These are phyloP conservation scores for Leucosporidium creatinivorum DNA, from an alignment of 768 basidiomycete genomes.

Conservation along the genomic window DNA sequence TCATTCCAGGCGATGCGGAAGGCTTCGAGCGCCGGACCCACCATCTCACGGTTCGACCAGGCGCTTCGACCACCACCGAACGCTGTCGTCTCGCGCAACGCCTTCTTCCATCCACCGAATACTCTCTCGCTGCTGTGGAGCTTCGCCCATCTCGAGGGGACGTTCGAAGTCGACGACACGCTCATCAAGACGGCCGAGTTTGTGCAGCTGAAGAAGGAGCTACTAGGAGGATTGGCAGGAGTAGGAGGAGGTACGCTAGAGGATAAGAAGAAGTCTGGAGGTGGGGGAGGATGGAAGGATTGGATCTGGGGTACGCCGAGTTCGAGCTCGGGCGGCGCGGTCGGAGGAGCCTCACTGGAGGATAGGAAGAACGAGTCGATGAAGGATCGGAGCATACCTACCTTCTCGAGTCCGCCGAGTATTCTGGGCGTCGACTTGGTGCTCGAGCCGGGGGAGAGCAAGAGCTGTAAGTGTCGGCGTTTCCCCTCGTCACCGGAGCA, in stretches of 20 bases:
- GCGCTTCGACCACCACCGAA: no score
- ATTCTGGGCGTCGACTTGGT: slow-evolving; percentile 83
- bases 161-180: slow-evolving; percentile 50
- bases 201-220: slow-evolving; percentile 32
- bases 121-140: slow-evolving; percentile 72
- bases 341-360: slow-evolving; percentile 42
- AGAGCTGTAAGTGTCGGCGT: slow-evolving; percentile 58
- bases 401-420: slow-evolving; percentile 72
- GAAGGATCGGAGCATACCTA: slow-evolving; percentile 55
- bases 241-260: slow-evolving; percentile 36
- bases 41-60: neutral
- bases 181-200: slow-evolving; percentile 39
- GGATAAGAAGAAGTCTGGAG: slow-evolving; percentile 5
- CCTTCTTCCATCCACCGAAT: slow-evolving; percentile 39
- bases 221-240: slow-evolving; percentile 28
- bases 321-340: slow-evolving; percentile 37
- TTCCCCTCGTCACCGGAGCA: neutral
- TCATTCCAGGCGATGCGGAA: slow-evolving; percentile 1
- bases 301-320: slow-evolving; percentile 38
- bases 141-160: slow-evolving; percentile 71
- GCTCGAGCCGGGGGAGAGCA: slow-evolving; percentile 73
- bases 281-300: slow-evolving; percentile 12
- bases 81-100: neutral
- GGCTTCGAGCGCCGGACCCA: neutral
- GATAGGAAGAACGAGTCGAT: slow-evolving; percentile 43